Evolutionary conservation across 75 land plant species (phyloP).

Genomic region (Pinus taeda): DNA sequence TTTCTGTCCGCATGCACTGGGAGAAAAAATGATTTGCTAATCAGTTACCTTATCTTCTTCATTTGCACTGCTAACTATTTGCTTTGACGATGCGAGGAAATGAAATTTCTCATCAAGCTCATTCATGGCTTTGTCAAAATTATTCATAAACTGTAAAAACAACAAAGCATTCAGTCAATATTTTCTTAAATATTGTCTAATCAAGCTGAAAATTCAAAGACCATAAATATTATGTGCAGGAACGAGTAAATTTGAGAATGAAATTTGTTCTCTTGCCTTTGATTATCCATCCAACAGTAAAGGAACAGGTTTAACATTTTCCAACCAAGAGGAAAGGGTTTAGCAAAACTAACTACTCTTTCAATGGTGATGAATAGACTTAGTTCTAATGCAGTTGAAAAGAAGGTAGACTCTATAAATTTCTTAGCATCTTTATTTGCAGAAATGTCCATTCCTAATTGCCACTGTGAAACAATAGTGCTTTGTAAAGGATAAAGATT

Average conservation of each 20-base stretch:
- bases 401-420: not conserved
- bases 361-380: not conserved
- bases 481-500: too few species aligned
- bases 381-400: not conserved
- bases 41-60: slow-evolving; percentile 82
- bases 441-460: not conserved
- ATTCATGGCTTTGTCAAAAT: slow-evolving; percentile 92
- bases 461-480: too few species aligned
- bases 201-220: not conserved
- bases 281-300: too few species aligned
- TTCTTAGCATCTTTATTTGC: not conserved
- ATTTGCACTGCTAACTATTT: slow-evolving; percentile 69
- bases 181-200: not conserved
- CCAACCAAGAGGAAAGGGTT: too few species aligned
- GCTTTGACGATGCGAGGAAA: slow-evolving; percentile 73
- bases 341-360: too few species aligned
- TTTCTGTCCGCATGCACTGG: not conserved
- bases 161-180: slow-evolving; percentile 6
- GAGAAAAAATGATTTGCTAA: not conserved
- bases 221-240: not conserved
- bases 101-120: slow-evolving; percentile 66
- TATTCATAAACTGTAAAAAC: slow-evolving; percentile 80
- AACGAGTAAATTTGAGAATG: not conserved
- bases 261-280: too few species aligned
- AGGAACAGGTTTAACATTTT: too few species aligned